Evolutionary conservation across 768 basidiomycete species (phyloP).

Genomic region (Auriscalpium vulgare): DNA sequence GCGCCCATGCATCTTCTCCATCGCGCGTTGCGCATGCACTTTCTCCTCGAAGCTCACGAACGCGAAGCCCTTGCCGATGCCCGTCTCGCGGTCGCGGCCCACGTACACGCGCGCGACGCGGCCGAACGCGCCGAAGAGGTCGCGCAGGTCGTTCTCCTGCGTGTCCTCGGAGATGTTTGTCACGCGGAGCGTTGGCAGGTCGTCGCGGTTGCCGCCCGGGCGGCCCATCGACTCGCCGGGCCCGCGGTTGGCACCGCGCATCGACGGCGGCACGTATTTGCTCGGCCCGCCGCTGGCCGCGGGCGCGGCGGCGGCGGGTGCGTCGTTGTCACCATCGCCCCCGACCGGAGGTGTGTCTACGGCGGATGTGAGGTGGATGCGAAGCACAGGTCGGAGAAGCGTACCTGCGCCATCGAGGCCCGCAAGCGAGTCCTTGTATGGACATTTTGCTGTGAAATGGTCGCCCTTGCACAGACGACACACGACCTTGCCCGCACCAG

Average conservation of each 20-base stretch:
- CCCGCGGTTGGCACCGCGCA: conserved; percentile 14
- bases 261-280: conserved; percentile 17
- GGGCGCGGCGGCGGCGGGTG: conserved; percentile 4
- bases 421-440: conserved; percentile 90
- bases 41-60: conserved; percentile 93
- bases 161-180: conserved; percentile 97
- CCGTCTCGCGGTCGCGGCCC: conserved; percentile 90
- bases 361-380: neutral
- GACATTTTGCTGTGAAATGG: conserved; percentile 98
- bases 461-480: conserved; percentile 95
- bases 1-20: conserved; percentile 85
- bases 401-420: conserved; percentile 56
- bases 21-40: conserved; percentile 73
- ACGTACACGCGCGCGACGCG: conserved; percentile 87
- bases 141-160: conserved; percentile 87
- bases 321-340: neutral
- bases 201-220: conserved; percentile 61
- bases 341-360: neutral
- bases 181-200: conserved; percentile 92
- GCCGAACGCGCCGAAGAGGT: conserved; percentile 82
- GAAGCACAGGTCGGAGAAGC: conserved; percentile 7
- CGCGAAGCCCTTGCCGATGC: conserved; percentile 92
- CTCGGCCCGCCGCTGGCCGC: conserved; percentile 12
- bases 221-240: conserved; percentile 14
- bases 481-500: conserved; percentile 79